phyloP scores from a whole-genome alignment of 192 early-diverging fungal species.

The Linnemannia hyalina region DNA sequence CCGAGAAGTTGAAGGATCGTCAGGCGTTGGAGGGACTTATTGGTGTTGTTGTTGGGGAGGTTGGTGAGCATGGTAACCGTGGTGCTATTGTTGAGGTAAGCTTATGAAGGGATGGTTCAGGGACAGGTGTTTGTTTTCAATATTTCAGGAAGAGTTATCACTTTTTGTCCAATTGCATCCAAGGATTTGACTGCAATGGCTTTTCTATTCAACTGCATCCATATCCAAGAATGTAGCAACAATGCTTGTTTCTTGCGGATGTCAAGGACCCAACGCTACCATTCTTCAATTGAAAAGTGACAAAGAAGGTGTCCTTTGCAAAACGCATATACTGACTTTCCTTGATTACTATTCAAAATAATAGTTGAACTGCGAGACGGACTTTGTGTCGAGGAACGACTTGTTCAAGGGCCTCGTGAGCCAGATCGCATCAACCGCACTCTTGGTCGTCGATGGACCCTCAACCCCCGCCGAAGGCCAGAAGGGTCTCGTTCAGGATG shows the following conservation, averaged over 20 bases:
- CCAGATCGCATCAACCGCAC: slow-evolving; percentile 68
- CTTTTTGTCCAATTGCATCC: not conserved
- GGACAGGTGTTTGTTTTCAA: too few species aligned
- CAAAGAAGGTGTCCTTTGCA: too few species aligned
- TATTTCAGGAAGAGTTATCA: too few species aligned
- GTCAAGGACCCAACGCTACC: too few species aligned
- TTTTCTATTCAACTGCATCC: not conserved
- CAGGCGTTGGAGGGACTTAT: slow-evolving; percentile 84
- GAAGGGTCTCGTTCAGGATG: slow-evolving; percentile 47
- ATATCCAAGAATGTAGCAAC: too few species aligned
- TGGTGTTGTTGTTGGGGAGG: slow-evolving; percentile 71
- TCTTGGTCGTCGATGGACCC: slow-evolving; percentile 55
- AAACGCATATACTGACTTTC: not conserved
- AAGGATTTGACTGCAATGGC: not conserved
- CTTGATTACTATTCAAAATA: slow-evolving; percentile 20
- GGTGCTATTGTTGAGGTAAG: slow-evolving; percentile 79
- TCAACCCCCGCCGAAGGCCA: slow-evolving; percentile 1
- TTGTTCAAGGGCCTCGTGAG: slow-evolving; percentile 82
- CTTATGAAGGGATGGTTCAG: not conserved
- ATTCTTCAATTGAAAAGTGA: too few species aligned
- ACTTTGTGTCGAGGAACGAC: slow-evolving; percentile 92
- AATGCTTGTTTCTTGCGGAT: too few species aligned
- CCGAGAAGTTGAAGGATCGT: slow-evolving; percentile 85
- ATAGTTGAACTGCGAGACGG: slow-evolving; percentile 93
- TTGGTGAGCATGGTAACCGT: slow-evolving; percentile 57